phyloP scores from a whole-genome alignment of 2,329 filamentous ascomycete species.

The Paraconiothyrium brasiliense region DNA sequence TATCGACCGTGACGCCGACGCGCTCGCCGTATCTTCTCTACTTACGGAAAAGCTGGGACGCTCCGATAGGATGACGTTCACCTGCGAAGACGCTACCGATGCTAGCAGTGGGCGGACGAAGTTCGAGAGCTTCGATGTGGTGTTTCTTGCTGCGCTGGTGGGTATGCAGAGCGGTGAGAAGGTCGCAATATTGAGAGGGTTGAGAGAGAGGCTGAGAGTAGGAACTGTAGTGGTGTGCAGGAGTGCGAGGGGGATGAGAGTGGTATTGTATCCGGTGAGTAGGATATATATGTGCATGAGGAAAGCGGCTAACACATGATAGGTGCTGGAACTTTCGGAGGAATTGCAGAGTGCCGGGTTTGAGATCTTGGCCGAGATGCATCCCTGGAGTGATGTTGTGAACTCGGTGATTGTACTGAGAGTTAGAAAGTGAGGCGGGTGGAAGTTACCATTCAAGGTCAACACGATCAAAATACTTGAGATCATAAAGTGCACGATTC shows the following conservation, averaged over 20 bases:
- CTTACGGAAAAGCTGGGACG: conserved; percentile 48
- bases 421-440: conserved; percentile 23
- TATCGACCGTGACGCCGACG: conserved; percentile 52
- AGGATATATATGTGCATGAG: background rate
- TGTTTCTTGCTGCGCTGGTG: conserved; percentile 62
- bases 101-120: conserved; percentile 14
- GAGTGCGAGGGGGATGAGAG: conserved; percentile 57
- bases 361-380: conserved; percentile 56
- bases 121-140: conserved; percentile 54
- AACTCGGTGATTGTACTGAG: conserved; percentile 59
- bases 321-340: conserved; percentile 52
- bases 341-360: conserved; percentile 43
- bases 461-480: too few relatives aligned
- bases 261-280: conserved; percentile 59
- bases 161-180: conserved; percentile 56
- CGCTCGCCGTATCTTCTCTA: conserved; percentile 44
- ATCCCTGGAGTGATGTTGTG: conserved; percentile 61
- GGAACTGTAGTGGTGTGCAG: conserved; percentile 59
- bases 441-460: too few relatives aligned
- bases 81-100: conserved; percentile 41
- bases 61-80: conserved; percentile 48
- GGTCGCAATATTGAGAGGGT: conserved; percentile 48
- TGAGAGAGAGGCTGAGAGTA: conserved; percentile 52
- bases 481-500: too few relatives aligned
- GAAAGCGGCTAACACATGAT: background rate